Percentiles rank a stretch among this genome's conserved stretches.
These are phyloP conservation scores for Pulveroboletus ravenelii DNA, from an alignment of 768 basidiomycete species.

Conservation along the genomic window DNA sequence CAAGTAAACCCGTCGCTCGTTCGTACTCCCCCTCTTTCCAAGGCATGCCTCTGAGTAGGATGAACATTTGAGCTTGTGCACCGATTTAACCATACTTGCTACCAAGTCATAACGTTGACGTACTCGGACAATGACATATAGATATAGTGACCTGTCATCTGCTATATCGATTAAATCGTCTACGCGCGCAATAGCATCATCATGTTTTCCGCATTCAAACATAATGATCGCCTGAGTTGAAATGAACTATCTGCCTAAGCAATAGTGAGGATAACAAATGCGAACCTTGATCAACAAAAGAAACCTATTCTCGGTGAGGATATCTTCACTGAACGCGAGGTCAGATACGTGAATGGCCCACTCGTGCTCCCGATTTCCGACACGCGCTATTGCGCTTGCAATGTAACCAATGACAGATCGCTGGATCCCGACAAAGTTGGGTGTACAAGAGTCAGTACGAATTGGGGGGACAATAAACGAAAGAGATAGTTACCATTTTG, in stretches of 20 bases:
- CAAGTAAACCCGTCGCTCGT: neutral
- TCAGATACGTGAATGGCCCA: slow-evolving; percentile 4
- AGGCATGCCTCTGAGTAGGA: neutral
- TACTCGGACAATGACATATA: neutral
- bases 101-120: neutral
- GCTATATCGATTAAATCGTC: neutral
- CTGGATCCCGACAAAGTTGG: slow-evolving; percentile 5
- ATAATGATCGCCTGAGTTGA: slow-evolving; percentile 2
- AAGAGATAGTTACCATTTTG: neutral
- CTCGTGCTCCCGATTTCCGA: neutral
- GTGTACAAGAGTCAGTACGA: neutral
- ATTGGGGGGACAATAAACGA: too few species aligned
- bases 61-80: neutral
- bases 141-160: neutral
- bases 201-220: slow-evolving; percentile 1
- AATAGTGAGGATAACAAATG: neutral
- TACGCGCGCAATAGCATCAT: neutral
- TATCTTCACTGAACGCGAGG: neutral
- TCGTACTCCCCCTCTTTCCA: neutral
- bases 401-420: slow-evolving; percentile 8
- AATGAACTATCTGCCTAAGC: neutral
- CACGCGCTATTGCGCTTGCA: slow-evolving; percentile 1
- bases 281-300: slow-evolving; percentile 13
- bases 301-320: neutral
- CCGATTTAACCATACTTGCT: neutral